Evolutionary conservation across 441 rosid genomes (phyloP), one percentile per base, ranked within the genome.

Genomic region (Adansonia rubrostipa): DNA sequence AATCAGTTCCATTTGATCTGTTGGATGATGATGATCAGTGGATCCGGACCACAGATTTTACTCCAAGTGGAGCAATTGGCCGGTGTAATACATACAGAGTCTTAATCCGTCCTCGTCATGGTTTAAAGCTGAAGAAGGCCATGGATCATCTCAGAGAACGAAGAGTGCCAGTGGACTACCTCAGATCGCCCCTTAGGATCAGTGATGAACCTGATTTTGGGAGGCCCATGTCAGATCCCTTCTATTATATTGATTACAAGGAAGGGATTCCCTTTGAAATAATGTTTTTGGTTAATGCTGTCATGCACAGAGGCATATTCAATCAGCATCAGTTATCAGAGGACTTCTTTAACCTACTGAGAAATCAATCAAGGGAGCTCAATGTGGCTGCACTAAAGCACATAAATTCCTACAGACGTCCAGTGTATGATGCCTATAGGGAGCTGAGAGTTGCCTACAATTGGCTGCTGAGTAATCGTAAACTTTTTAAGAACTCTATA

Each of bases 11-110:
- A 20, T 85, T 80, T 60, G 95, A 92, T 82, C 74, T 93, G 84
- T 84, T 96, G 85, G 99, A 96, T 79, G 98, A 96, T 80, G 99
- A 96, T 78, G 99, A 96, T 81, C 99, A 98, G 79, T 93, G 99
- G 98, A 93, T 96, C 78, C 88, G 97, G 68, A 92, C 98, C 50
- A 92, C 97, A 48, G 98, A 96, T 87, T 91, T 92, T 75, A 91
- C 97, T 3, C 84, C 83, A 45, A 85, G 87, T 74, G 93, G 97
- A 42, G 93, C 97, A 45, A 82, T 96, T 62, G 94, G 97, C 77
- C 94, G 97, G 6, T 89, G 97, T 71, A 90, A 86, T 71, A 80
- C 84, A 19, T 96, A 91, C 76, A 86, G 92, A 75, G 81, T 93
- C 77, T 86, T 86, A 28, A 82, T 93, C 40, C 86, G 88, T 28